phyloP scores from a whole-genome alignment of 1,139 yeast species.

The Hyphopichia khmerensis region DNA sequence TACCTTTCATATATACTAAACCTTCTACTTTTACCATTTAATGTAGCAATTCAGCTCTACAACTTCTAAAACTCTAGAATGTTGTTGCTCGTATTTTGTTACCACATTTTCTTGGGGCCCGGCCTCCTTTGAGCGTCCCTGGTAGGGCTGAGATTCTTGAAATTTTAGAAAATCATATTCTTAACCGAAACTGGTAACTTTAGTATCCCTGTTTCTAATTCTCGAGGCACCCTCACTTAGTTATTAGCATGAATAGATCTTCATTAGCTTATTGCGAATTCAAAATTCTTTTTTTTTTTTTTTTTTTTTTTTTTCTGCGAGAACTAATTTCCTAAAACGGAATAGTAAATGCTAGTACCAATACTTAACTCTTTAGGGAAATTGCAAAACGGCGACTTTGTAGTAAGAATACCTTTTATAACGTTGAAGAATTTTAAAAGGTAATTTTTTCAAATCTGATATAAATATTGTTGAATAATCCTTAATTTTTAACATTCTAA shows the following conservation, averaged over 20 bases:
- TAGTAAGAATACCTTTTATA: too few relatives aligned
- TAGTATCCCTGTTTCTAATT: neutral
- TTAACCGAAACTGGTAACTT: constrained; percentile 2
- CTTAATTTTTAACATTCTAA: neutral
- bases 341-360: neutral
- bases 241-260: neutral
- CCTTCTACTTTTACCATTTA: too few relatives aligned
- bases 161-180: neutral
- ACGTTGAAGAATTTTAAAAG: too few relatives aligned
- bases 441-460: neutral
- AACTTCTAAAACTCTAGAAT: too few relatives aligned
- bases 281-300: neutral
- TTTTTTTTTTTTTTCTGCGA: neutral
- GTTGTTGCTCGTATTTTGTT: too few relatives aligned
- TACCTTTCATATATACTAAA: too few relatives aligned
- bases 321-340: constrained; percentile 1
- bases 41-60: too few relatives aligned
- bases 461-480: neutral
- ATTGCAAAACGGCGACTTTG: neutral
- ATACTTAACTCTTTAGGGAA: constrained; percentile 1
- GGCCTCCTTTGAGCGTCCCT: neutral
- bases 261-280: too few relatives aligned
- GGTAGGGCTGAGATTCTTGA: neutral
- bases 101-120: neutral
- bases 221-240: neutral